Conservation (phyloP, 305 asterid species). For the Fraxinus nigra region DNA sequence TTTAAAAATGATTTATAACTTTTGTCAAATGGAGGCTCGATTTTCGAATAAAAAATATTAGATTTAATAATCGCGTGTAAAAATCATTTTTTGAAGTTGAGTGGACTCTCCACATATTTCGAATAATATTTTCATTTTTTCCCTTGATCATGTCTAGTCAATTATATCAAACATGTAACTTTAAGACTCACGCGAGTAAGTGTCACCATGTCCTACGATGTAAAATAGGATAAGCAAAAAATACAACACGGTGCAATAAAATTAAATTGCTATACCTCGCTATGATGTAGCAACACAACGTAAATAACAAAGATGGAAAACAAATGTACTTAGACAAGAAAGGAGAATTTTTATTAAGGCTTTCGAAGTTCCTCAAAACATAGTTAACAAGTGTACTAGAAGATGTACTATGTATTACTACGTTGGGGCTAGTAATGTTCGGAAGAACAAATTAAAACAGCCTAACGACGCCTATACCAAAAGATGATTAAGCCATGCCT, state of each 20-base stretch:
- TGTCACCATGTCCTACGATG: neutral
- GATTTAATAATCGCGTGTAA: neutral
- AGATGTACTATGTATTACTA: slow-evolving; percentile 11
- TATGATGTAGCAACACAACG: neutral
- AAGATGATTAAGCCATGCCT: slow-evolving; percentile 57
- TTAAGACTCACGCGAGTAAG: neutral
- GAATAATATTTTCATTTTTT: too few species aligned
- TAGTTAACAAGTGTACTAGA: neutral
- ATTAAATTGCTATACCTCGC: neutral
- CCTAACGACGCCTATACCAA: neutral
- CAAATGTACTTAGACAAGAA: neutral
- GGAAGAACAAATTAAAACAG: slow-evolving; percentile 20
- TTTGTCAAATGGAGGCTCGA: too few species aligned
- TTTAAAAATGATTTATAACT: neutral
- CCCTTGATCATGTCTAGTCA: neutral
- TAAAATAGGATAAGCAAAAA: neutral
- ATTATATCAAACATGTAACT: neutral
- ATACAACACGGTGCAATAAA: neutral
- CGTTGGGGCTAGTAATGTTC: slow-evolving; percentile 9
- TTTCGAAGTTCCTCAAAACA: slow-evolving; percentile 10
- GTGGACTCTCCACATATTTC: neutral
- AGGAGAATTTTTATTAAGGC: neutral
- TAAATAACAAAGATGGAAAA: neutral
- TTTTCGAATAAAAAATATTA: neutral
- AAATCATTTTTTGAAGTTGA: too few species aligned